Evolutionary conservation across 306 rosid genomes (phyloP).

Genomic region (Dryas octopetala): DNA sequence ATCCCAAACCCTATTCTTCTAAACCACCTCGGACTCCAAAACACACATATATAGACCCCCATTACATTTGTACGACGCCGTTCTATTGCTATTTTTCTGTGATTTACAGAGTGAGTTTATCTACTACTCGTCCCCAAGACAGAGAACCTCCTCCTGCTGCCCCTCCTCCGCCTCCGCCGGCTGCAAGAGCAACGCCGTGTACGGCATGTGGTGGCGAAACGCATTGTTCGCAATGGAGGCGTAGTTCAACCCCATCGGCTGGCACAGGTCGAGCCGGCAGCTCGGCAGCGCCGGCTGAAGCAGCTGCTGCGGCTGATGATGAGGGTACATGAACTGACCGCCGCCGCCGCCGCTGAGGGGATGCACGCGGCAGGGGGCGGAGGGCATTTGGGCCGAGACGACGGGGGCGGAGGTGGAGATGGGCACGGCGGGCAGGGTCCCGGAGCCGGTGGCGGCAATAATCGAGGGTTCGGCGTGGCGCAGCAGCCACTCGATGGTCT

Average conservation of each 20-base stretch:
- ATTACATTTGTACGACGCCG: no score
- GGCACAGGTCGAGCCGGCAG: constrained; percentile 59
- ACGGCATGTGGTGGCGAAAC: constrained; percentile 68
- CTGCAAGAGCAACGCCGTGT: constrained; percentile 60
- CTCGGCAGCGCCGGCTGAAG: constrained; percentile 40
- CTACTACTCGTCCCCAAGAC: constrained; percentile 45
- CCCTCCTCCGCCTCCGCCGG: constrained; percentile 26
- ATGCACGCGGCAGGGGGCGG: constrained; percentile 44
- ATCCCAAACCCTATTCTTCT: no score
- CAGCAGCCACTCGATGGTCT: constrained; percentile 95
- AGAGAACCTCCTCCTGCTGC: constrained; percentile 45
- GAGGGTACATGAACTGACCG: constrained; percentile 44
- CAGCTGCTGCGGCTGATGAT: background rate
- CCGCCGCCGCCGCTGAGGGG: constrained; percentile 19
- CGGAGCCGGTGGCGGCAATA: constrained; percentile 80
- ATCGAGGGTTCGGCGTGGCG: constrained; percentile 87
- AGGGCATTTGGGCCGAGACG: constrained; percentile 28
- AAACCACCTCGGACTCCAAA: no score
- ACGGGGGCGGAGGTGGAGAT: constrained; percentile 41
- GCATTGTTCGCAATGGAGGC: background rate
- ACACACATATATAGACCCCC: no score
- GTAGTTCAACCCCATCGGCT: constrained; percentile 49
- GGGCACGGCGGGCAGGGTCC: constrained; percentile 55
- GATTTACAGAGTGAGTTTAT: background rate
- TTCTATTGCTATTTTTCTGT: no score